Conservation (phyloP, 78 protist species). For the Mastigamoeba balamuthi region DNA sequence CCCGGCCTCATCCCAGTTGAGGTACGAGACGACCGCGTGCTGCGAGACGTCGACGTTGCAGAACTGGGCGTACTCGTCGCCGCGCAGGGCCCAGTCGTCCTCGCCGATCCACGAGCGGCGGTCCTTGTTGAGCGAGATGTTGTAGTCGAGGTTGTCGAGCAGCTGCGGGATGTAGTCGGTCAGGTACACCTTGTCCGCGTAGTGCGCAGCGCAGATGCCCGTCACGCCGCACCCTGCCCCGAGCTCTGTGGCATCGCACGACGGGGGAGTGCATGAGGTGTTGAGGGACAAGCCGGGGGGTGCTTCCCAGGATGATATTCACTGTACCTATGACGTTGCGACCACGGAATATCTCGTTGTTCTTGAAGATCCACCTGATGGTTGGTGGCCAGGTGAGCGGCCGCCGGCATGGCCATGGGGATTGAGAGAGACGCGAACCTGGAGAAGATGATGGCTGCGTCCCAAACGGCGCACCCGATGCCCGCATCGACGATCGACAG, state of each 20-base stretch:
- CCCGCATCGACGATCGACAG: slow-evolving; percentile 67
- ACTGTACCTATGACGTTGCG: slow-evolving; percentile 29
- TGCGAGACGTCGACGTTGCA: neutral
- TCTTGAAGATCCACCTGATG: slow-evolving; percentile 53
- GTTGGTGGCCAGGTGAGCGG: too few relatives aligned
- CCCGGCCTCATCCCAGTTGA: slow-evolving; percentile 55
- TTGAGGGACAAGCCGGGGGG: too few relatives aligned
- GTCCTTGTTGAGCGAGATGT: slow-evolving; percentile 33
- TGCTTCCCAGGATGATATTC: too few relatives aligned
- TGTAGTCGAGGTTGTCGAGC: slow-evolving; percentile 51
- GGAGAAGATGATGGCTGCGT: slow-evolving; percentile 67
- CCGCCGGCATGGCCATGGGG: too few relatives aligned
- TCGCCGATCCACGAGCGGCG: too few relatives aligned
- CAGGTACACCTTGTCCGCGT: slow-evolving; percentile 23
- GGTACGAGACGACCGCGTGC: neutral
- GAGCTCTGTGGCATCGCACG: slow-evolving; percentile 18
- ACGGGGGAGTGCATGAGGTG: neutral
- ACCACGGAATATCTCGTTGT: slow-evolving; percentile 30
- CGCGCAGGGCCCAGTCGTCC: slow-evolving; percentile 7
- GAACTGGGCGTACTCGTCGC: neutral
- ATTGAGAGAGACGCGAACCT: neutral
- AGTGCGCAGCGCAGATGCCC: slow-evolving; percentile 59
- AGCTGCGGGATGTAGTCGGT: slow-evolving; percentile 64
- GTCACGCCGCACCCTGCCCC: slow-evolving; percentile 68
- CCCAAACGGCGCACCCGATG: slow-evolving; percentile 80